Conservation (phyloP, 768 basidiomycete species). For the Boletus vinaceobasis region DNA sequence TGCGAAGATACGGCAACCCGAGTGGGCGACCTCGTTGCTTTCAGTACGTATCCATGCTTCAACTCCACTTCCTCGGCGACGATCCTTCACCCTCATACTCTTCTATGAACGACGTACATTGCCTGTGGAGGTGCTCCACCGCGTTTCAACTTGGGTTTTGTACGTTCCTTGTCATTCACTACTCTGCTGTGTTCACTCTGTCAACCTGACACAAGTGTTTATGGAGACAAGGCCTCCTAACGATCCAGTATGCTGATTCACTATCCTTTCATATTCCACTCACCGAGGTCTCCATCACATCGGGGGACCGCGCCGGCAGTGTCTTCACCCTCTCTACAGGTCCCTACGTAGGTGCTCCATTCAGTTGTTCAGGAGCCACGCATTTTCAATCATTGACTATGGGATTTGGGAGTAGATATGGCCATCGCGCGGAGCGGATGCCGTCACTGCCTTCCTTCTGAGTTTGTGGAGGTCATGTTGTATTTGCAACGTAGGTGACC, state of each 20-base stretch:
- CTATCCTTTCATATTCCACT: not conserved
- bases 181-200: conserved; percentile 39
- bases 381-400: too few relatives aligned
- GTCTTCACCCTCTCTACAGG: not conserved
- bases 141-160: too few relatives aligned
- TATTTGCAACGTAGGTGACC: not conserved
- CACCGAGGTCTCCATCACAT: not conserved
- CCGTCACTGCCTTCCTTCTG: conserved; percentile 19
- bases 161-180: too few relatives aligned
- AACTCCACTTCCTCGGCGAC: not conserved
- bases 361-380: too few relatives aligned
- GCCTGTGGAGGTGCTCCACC: too few relatives aligned
- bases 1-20: too few relatives aligned
- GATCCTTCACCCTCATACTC: too few relatives aligned
- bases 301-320: not conserved
- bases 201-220: conserved; percentile 35
- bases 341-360: too few relatives aligned
- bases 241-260: conserved; percentile 1
- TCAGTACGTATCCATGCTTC: conserved; percentile 8
- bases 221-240: conserved; percentile 12
- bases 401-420: too few relatives aligned
- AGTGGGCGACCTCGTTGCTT: not conserved
- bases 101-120: too few relatives aligned
- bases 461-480: conserved; percentile 15
- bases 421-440: conserved; percentile 12